phyloP scores from a whole-genome alignment of 495 filamentous ascomycete species.

The Neurospora terricola region DNA sequence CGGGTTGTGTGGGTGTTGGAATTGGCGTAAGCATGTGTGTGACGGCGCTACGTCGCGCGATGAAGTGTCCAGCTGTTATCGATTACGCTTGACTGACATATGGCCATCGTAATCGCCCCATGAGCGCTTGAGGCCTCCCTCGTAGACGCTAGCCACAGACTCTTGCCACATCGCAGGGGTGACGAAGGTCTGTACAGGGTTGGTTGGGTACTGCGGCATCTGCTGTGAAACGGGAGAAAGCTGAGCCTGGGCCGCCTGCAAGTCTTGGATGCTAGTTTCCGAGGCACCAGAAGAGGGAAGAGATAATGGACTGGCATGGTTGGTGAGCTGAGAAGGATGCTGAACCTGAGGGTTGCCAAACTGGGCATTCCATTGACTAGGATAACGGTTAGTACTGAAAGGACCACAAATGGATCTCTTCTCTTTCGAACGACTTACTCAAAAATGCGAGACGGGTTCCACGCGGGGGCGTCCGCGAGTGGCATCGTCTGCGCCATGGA shows the following conservation, averaged over 20 bases:
- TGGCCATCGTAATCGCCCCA: conserved; percentile 49
- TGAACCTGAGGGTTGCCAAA: conserved; percentile 60
- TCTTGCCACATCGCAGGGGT: conserved; percentile 96
- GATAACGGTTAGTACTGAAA: conserved; percentile 19
- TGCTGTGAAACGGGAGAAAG: conserved; percentile 45
- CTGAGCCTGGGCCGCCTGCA: conserved; percentile 37
- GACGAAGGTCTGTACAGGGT: conserved; percentile 56
- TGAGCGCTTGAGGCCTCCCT: conserved; percentile 64
- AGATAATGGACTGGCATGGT: conserved; percentile 33
- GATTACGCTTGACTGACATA: conserved; percentile 16
- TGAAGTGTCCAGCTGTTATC: background rate
- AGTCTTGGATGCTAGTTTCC: conserved; percentile 42
- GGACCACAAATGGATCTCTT: background rate
- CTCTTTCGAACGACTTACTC: conserved; percentile 52
- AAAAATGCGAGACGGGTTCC: conserved; percentile 92
- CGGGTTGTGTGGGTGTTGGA: background rate
- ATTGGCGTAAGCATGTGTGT: background rate
- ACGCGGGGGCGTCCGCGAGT: conserved; percentile 59
- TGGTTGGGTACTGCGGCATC: conserved; percentile 44
- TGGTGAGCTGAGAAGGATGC: conserved; percentile 25
- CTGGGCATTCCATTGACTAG: conserved; percentile 83
- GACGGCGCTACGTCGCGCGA: background rate
- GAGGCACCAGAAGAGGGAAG: conserved; percentile 35
- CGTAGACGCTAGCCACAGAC: conserved; percentile 82
- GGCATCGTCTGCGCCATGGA: conserved; percentile 41